These are phyloP conservation scores for Camellia japonica DNA, from an alignment of 148 eudicot genomes.

Conservation along the genomic window DNA sequence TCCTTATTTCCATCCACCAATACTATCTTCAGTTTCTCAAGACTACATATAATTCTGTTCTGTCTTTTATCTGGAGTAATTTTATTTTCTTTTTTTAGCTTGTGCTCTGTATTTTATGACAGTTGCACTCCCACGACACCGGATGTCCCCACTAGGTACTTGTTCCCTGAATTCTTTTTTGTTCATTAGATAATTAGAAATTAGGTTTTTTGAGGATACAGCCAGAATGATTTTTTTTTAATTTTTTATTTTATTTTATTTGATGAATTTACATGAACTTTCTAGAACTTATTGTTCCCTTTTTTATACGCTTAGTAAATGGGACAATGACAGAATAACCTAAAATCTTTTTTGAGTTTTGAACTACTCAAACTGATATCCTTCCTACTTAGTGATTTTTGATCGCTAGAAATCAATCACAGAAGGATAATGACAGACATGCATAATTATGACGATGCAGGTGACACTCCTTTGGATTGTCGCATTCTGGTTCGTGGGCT, in stretches of 20 bases:
- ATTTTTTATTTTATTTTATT: neutral
- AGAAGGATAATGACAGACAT: neutral
- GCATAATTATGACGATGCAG: constrained; percentile 33
- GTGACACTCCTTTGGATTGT: constrained; percentile 72
- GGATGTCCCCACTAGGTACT: neutral
- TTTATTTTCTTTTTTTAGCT: neutral
- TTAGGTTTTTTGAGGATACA: neutral
- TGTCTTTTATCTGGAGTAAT: too few relatives aligned
- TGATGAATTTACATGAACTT: neutral
- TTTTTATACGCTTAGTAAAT: neutral
- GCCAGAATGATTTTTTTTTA: neutral
- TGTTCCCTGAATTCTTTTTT: neutral
- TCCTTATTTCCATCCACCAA: neutral
- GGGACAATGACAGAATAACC: neutral
- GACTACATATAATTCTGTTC: neutral
- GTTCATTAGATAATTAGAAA: neutral
- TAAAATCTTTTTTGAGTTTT: neutral
- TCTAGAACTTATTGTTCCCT: neutral
- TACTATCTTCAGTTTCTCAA: neutral
- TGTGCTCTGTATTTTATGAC: neutral
- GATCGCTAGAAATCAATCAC: neutral
- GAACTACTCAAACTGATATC: neutral
- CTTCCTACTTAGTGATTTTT: neutral
- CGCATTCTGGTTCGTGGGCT: constrained; percentile 80
- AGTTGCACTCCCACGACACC: neutral